phyloP scores from a whole-genome alignment of 2,329 filamentous ascomycete genomes.

The Phyllosticta ampelicida region DNA sequence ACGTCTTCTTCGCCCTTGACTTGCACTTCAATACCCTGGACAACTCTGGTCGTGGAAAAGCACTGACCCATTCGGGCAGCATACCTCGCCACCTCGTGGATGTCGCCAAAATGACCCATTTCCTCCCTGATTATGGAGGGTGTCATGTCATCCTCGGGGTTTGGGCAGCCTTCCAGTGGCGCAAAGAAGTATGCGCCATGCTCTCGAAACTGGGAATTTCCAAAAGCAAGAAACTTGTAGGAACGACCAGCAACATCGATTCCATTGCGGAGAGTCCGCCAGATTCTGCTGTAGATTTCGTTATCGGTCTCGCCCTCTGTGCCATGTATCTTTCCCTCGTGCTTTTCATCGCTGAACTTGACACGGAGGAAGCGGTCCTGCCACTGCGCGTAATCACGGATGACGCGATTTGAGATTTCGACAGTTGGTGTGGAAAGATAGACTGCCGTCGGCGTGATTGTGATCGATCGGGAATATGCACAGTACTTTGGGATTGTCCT shows the following conservation, averaged over 20 bases:
- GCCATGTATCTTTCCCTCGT: constrained; percentile 28
- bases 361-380: constrained; percentile 78
- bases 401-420: constrained; percentile 79
- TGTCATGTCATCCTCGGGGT: constrained; percentile 38
- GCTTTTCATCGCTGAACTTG: constrained; percentile 76
- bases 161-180: constrained; percentile 53
- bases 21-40: constrained; percentile 34
- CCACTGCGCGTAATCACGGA: constrained; percentile 57
- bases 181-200: constrained; percentile 91
- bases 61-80: constrained; percentile 86
- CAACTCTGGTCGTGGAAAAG: constrained; percentile 78
- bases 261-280: constrained; percentile 48
- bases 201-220: constrained; percentile 89
- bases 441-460: constrained; percentile 74
- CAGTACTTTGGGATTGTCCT: constrained; percentile 59
- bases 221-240: constrained; percentile 87
- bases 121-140: constrained; percentile 53
- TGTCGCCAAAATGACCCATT: constrained; percentile 80
- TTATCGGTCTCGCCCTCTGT: constrained; percentile 19
- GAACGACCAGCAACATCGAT: constrained; percentile 71
- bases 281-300: constrained; percentile 50
- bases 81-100: constrained; percentile 77
- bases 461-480: constrained; percentile 61
- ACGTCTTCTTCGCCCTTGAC: constrained; percentile 58
- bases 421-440: constrained; percentile 66